Evolutionary conservation across 2,329 filamentous ascomycete species (phyloP).

Genomic region (Pseudogymnoascus sp.): DNA sequence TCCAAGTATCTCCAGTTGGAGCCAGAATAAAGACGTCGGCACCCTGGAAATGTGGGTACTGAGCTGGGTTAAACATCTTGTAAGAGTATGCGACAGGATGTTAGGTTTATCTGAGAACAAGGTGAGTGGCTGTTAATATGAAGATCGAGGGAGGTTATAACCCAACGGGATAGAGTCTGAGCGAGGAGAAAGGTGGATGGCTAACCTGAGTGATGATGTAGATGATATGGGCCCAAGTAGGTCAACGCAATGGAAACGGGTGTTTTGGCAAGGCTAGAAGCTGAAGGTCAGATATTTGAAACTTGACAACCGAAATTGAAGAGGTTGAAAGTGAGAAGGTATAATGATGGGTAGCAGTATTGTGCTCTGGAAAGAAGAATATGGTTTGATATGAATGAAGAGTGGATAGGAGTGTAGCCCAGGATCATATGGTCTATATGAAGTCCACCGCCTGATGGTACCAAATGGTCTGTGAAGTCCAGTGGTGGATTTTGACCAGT

Average conservation of each 20-base stretch:
- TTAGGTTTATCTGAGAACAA: background rate
- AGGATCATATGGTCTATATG: background rate
- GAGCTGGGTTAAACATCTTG: background rate
- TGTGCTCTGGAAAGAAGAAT: background rate
- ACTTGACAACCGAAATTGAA: background rate
- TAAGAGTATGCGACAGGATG: background rate
- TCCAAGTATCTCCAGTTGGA: conserved; percentile 22
- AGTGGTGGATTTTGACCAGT: background rate
- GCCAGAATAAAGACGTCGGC: conserved; percentile 24
- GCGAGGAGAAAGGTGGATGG: background rate
- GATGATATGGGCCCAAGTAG: background rate
- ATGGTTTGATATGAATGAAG: conserved; percentile 12
- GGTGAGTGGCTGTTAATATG: background rate
- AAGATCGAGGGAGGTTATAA: background rate
- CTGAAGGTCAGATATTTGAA: background rate
- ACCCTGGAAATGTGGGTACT: conserved; percentile 18
- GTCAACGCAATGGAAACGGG: background rate
- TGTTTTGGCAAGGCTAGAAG: background rate
- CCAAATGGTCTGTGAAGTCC: background rate
- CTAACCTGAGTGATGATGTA: background rate
- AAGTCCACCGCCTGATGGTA: background rate
- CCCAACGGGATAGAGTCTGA: background rate
- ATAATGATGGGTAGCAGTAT: background rate
- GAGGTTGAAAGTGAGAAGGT: background rate
- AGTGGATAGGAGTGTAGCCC: conserved; percentile 3